Conservation (phyloP, 768 basidiomycete species). For the Calocybe cyanea region DNA sequence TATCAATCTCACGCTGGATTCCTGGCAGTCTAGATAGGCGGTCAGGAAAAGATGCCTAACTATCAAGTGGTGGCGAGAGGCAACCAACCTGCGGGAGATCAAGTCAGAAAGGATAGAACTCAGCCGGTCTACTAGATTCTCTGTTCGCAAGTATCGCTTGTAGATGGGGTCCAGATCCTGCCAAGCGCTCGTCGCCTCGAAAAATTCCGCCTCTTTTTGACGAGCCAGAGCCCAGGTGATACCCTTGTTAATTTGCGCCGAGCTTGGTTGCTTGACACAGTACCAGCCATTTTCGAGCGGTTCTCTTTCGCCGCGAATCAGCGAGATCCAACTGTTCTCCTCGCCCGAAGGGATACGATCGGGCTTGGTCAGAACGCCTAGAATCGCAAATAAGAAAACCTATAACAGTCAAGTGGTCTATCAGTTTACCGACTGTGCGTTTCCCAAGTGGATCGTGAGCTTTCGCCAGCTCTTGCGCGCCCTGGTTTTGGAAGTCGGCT, state of each 20-base stretch:
- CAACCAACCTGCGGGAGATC: constrained; percentile 52
- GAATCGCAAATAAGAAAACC: constrained; percentile 4
- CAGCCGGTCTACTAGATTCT: constrained; percentile 51
- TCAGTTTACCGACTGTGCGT: constrained; percentile 60
- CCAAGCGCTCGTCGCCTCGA: constrained; percentile 51
- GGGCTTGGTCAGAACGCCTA: constrained; percentile 74
- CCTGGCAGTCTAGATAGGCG: constrained; percentile 47
- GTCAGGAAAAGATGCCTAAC: neutral
- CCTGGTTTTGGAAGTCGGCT: constrained; percentile 84
- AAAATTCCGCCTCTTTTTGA: constrained; percentile 51
- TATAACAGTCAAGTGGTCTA: neutral
- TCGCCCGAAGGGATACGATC: constrained; percentile 60
- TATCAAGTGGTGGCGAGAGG: neutral
- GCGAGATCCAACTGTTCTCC: constrained; percentile 51
- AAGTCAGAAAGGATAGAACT: constrained; percentile 60
- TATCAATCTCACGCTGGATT: constrained; percentile 56
- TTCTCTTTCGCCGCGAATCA: constrained; percentile 52
- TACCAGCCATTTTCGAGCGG: constrained; percentile 55
- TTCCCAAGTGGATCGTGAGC: constrained; percentile 55
- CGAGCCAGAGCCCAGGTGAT: constrained; percentile 64
- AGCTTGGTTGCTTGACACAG: constrained; percentile 53
- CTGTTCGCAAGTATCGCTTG: constrained; percentile 52
- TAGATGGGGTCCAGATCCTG: constrained; percentile 45
- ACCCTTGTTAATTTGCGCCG: constrained; percentile 44
- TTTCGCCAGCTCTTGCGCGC: constrained; percentile 62